Base-by-base conservation (phyloP, 257 asterid genomes). In the Solanum neorickii region DNA sequence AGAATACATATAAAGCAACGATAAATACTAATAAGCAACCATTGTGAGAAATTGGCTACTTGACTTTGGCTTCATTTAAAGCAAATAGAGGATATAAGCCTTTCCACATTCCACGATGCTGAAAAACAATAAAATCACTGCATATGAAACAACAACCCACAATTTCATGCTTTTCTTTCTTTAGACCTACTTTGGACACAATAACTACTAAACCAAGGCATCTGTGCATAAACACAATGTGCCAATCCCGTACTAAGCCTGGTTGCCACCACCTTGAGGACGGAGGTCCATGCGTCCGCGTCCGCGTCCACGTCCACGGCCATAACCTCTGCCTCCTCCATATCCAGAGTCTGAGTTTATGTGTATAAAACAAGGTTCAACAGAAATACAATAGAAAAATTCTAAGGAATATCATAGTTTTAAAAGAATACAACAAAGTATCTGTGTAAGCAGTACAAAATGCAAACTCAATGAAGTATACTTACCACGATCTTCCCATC, bases 401-500 rank as follows among this genome's bases (percentile, higher is more conserved):
- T 15, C 2, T 16, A 42, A 25, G 33, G 33, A 49, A 21, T n/a
- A 76, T 31, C 23, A n/a, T 60, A 27, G 44, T 75, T 42, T 44
- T 41, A 72, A 16, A 72, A 31, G 39, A 86, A 49, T 11, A 62
- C 59, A 77, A 44, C 41, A 25, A 77, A 44, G 65, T 44, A 42
- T n/a, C n/a, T 12, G 33, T 77, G 41, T 41, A 44, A 7, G 84
- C 84, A 25, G 65, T 77, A 44, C 25, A 25, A 77, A 42, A 25
- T 44, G 65, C 9, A n/a, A 27, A 44, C 65, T 44, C n/a, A 31
- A 85, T 73, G 76, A 62, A 80, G 25, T 80, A 85, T 27, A 91
- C 95, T 89, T 20, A 93, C 99, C 98, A 12, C 91, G 96, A 89
- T 93, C 90, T 25, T 94, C 93, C 92, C 93, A 92, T 52, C 92